Conservation (phyloP, 2,329 filamentous ascomycete species). For the Mollisia scopiformis region DNA sequence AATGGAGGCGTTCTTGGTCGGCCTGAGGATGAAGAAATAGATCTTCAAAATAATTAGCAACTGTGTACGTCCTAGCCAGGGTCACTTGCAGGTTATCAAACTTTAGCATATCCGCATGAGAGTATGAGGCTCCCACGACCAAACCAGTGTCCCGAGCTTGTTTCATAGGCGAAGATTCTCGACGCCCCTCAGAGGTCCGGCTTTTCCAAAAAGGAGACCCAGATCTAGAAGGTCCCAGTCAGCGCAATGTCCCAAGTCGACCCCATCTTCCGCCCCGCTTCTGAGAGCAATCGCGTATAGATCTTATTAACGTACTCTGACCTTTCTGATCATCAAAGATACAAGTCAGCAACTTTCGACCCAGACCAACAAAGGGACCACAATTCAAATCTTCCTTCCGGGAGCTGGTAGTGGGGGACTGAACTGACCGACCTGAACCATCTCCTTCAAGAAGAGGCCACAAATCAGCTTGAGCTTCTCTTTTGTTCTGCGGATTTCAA, state of each 20-base stretch:
- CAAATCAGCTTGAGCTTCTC: slow-evolving; percentile 24
- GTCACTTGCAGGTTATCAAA: slow-evolving; percentile 75
- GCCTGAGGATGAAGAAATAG: slow-evolving; percentile 59
- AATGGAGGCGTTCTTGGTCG: slow-evolving; percentile 78
- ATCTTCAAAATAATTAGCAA: slow-evolving; percentile 46
- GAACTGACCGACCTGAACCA: slow-evolving; percentile 97
- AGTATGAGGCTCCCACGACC: slow-evolving; percentile 93
- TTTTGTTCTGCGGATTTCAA: slow-evolving; percentile 11
- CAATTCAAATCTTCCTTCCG: neutral
- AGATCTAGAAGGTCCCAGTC: slow-evolving; percentile 58
- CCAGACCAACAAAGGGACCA: neutral
- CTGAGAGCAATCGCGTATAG: neutral
- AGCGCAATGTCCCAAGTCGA: slow-evolving; percentile 20
- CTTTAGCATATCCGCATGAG: slow-evolving; percentile 92
- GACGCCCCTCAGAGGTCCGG: slow-evolving; percentile 58
- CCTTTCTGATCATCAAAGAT: slow-evolving; percentile 50
- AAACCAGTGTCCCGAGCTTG: slow-evolving; percentile 64
- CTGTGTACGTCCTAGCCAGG: neutral
- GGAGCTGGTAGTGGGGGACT: slow-evolving; percentile 29
- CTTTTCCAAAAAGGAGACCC: slow-evolving; percentile 87
- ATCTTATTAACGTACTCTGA: slow-evolving; percentile 58
- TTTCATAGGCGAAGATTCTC: slow-evolving; percentile 55
- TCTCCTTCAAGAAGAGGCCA: slow-evolving; percentile 70
- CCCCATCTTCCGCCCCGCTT: slow-evolving; percentile 7
- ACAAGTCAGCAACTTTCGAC: slow-evolving; percentile 21